Conservation (phyloP, 148 eudicot genomes). For the Chenopodium album region DNA sequence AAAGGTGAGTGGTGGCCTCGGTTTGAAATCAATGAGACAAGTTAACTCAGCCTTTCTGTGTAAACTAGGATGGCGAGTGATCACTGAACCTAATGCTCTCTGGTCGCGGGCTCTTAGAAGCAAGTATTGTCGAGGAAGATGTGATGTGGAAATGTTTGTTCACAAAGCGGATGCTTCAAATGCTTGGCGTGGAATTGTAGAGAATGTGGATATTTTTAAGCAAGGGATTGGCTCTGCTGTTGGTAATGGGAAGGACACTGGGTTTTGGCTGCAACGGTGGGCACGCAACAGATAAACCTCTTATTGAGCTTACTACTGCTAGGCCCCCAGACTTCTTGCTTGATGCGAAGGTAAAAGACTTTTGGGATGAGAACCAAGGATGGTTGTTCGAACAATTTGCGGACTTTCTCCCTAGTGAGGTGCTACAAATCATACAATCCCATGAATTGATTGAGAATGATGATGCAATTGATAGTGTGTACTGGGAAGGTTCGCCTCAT, state of each 20-base stretch:
- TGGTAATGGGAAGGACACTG: background rate
- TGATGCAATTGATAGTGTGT: background rate
- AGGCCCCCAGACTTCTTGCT: background rate
- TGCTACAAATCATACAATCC: fast-evolving
- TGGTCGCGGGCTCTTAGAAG: background rate
- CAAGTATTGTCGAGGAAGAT: background rate
- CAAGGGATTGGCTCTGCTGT: background rate
- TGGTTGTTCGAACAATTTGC: background rate
- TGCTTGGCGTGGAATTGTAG: background rate
- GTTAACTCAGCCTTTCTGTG: too few relatives aligned
- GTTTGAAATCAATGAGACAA: background rate
- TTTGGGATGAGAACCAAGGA: background rate
- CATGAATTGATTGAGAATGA: background rate
- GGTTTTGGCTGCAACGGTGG: background rate
- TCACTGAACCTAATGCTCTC: background rate
- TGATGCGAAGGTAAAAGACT: background rate
- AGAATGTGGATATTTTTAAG: background rate
- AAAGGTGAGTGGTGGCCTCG: background rate
- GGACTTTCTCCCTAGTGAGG: background rate
- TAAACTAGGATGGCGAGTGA: background rate
- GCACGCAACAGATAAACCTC: background rate
- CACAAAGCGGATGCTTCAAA: background rate
- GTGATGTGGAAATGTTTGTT: background rate
- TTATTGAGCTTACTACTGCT: background rate
- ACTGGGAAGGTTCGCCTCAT: background rate